phyloP scores from a whole-genome alignment of 257 asterid genomes.

The Nicotiana noctiflora region DNA sequence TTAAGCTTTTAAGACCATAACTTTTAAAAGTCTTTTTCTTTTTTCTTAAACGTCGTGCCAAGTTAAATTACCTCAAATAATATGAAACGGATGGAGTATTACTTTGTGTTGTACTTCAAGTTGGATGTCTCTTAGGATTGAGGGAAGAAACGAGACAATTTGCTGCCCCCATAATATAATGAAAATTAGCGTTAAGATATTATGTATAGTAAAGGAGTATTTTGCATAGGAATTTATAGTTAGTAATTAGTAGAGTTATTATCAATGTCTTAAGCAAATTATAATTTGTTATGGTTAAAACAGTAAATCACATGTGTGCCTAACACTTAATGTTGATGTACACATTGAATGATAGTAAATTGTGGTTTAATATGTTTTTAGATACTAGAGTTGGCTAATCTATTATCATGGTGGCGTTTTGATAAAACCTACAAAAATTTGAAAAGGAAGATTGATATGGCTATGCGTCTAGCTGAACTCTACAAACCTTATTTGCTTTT shows the following conservation, averaged over 20 bases:
- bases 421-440: slow-evolving; percentile 17
- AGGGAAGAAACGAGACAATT: no score
- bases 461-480: slow-evolving; percentile 32
- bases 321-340: no score
- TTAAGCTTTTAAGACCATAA: no score
- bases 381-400: slow-evolving; percentile 33
- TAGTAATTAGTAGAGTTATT: neutral
- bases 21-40: no score
- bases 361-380: neutral
- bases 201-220: no score
- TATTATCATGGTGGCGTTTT: slow-evolving; percentile 29
- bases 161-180: no score
- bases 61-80: no score
- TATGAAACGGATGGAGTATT: no score
- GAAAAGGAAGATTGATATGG: slow-evolving; percentile 24
- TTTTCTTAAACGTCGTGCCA: no score
- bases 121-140: no score
- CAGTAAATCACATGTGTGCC: neutral
- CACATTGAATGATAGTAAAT: neutral
- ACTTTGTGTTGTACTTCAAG: no score
- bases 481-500: slow-evolving; percentile 49
- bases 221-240: neutral
- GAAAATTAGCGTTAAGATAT: no score
- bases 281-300: neutral
- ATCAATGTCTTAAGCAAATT: neutral